Percentiles rank a stretch among this genome's conserved stretches.
Conservation (phyloP, 2,329 filamentous ascomycete genomes). For the Xylariaceae sp. region DNA sequence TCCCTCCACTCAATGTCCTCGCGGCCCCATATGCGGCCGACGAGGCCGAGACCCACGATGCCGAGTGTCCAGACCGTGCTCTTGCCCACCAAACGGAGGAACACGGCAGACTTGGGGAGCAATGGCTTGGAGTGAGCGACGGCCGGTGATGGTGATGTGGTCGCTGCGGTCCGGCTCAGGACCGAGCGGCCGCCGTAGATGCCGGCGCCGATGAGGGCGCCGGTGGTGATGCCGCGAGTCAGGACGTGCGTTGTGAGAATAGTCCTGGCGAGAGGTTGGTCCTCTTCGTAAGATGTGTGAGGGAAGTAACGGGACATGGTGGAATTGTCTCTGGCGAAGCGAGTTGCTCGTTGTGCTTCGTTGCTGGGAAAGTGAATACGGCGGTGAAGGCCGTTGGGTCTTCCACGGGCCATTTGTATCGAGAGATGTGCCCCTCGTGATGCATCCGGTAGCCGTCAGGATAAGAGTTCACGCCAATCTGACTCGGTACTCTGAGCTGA, state of each 20-base stretch:
- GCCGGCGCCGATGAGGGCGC: conserved; percentile 43
- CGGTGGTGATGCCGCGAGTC: conserved; percentile 49
- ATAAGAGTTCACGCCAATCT: too few relatives aligned
- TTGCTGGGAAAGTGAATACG: too few relatives aligned
- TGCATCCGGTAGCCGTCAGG: too few relatives aligned
- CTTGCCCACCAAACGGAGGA: conserved; percentile 37
- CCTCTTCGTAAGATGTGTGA: conserved; percentile 56
- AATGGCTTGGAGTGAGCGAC: neutral
- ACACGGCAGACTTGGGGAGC: neutral
- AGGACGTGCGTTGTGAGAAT: conserved; percentile 59
- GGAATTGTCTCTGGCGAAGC: too few relatives aligned
- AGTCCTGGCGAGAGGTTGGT: conserved; percentile 50
- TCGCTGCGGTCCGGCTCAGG: neutral
- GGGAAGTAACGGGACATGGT: conserved; percentile 53
- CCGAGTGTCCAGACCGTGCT: conserved; percentile 42
- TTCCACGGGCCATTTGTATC: too few relatives aligned
- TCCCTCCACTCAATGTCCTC: conserved; percentile 62
- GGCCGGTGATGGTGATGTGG: neutral
- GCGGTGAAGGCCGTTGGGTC: too few relatives aligned
- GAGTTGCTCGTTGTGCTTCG: too few relatives aligned
- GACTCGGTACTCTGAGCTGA: too few relatives aligned
- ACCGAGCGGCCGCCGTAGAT: conserved; percentile 28
- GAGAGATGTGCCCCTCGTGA: too few relatives aligned
- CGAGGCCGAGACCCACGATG: conserved; percentile 39
- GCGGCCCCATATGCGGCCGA: conserved; percentile 48